Percentiles rank a stretch among this genome's conserved stretches.
These are phyloP conservation scores for Aureobasidium zeae DNA, from an alignment of 2,329 filamentous ascomycete species.

Conservation along the genomic window DNA sequence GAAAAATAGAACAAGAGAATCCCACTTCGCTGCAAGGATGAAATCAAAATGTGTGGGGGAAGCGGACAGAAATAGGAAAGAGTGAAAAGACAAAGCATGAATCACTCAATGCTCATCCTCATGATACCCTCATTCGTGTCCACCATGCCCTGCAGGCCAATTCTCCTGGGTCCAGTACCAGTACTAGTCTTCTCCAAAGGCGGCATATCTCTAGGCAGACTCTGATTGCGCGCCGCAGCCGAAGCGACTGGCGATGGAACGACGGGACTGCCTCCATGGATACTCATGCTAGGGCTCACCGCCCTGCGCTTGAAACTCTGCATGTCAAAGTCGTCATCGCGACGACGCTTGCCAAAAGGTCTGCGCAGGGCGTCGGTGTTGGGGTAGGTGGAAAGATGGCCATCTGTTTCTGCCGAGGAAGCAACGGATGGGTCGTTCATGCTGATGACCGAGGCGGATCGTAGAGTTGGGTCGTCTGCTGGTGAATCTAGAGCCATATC, in stretches of 20 bases:
- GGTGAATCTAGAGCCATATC: slow-evolving; percentile 68
- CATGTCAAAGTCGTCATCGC: slow-evolving; percentile 86
- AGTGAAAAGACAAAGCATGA: not conserved
- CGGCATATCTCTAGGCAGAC: slow-evolving; percentile 41
- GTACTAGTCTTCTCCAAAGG: slow-evolving; percentile 18
- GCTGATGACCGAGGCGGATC: slow-evolving; percentile 13
- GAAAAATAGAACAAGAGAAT: not conserved
- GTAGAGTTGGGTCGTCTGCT: not conserved
- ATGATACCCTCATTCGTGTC: slow-evolving; percentile 93
- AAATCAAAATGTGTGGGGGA: not conserved
- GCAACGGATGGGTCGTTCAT: slow-evolving; percentile 3
- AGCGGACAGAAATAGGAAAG: not conserved
- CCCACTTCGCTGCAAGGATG: not conserved
- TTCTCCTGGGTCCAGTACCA: slow-evolving; percentile 29
- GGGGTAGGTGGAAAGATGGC: slow-evolving; percentile 22
- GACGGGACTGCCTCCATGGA: slow-evolving; percentile 72
- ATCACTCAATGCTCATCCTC: slow-evolving; percentile 90
- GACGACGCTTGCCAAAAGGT: slow-evolving; percentile 57
- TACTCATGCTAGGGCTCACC: slow-evolving; percentile 83
- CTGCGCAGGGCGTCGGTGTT: slow-evolving; percentile 21
- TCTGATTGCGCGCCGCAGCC: slow-evolving; percentile 35
- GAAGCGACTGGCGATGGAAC: slow-evolving; percentile 59
- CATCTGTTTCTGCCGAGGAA: not conserved
- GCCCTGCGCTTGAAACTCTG: slow-evolving; percentile 82
- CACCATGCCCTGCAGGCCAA: slow-evolving; percentile 85